Evolutionary conservation across 768 basidiomycete genomes (phyloP).

Genomic region (Trametes meyenii): DNA sequence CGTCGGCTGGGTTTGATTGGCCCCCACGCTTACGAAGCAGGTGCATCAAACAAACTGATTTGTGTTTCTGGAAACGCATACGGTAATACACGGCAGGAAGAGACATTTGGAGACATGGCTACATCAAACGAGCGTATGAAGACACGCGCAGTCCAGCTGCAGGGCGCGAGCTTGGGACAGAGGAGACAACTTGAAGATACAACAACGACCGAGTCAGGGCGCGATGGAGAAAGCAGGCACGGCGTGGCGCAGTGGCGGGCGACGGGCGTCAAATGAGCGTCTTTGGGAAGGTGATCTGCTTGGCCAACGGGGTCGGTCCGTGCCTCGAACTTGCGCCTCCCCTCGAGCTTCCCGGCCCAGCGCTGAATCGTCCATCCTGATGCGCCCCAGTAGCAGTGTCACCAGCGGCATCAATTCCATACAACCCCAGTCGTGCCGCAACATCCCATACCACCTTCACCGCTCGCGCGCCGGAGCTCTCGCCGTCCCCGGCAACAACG

Average conservation of each 20-base stretch:
- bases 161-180: neutral
- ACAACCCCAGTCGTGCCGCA: slow-evolving; percentile 8
- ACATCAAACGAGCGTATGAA: slow-evolving; percentile 14
- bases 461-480: neutral
- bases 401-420: neutral
- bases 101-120: neutral
- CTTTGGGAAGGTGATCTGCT: slow-evolving; percentile 4
- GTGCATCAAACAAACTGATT: slow-evolving; percentile 23
- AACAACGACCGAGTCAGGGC: neutral
- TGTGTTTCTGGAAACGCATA: slow-evolving; percentile 18
- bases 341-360: too few relatives aligned
- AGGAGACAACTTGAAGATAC: neutral
- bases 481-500: slow-evolving; percentile 8
- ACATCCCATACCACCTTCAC: slow-evolving; percentile 1
- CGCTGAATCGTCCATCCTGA: neutral
- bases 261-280: slow-evolving; percentile 2
- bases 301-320: neutral
- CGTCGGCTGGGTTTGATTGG: slow-evolving; percentile 29
- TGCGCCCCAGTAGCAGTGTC: slow-evolving; percentile 10
- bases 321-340: neutral
- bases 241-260: neutral
- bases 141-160: slow-evolving; percentile 6
- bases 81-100: slow-evolving; percentile 3
- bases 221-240: neutral
- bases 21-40: slow-evolving; percentile 27